phyloP scores from a whole-genome alignment of 768 basidiomycete genomes.

The Infundibulicybe gibba region DNA sequence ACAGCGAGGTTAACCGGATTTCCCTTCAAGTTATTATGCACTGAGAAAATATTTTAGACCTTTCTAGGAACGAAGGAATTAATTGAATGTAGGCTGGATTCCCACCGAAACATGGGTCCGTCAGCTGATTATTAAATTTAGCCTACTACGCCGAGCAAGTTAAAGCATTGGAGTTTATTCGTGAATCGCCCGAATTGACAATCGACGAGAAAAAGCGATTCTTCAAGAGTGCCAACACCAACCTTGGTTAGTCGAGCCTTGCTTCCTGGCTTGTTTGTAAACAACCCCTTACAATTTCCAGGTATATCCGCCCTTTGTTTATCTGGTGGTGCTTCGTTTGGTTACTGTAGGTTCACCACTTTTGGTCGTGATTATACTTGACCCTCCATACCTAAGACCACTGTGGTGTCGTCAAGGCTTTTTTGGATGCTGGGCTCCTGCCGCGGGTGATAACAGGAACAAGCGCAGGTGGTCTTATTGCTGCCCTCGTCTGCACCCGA shows the following conservation, averaged over 20 bases:
- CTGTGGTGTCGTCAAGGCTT: constrained; percentile 88
- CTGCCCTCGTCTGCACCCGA: constrained; percentile 76
- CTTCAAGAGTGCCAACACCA: constrained; percentile 85
- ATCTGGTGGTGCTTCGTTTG: constrained; percentile 94
- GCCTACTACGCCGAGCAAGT: constrained; percentile 83
- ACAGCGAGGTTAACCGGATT: constrained; percentile 76
- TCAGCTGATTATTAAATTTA: constrained; percentile 23
- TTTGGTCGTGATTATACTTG: not conserved
- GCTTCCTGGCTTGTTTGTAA: not conserved
- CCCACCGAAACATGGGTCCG: not conserved
- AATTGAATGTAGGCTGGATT: constrained; percentile 64
- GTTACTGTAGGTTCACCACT: constrained; percentile 66
- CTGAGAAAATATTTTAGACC: constrained; percentile 47
- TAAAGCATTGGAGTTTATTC: constrained; percentile 69
- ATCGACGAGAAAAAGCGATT: constrained; percentile 90
- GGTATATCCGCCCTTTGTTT: constrained; percentile 86
- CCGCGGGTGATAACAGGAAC: constrained; percentile 95
- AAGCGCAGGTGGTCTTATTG: constrained; percentile 84
- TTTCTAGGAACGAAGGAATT: constrained; percentile 89
- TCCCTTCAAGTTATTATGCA: constrained; percentile 4
- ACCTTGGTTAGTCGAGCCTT: constrained; percentile 54
- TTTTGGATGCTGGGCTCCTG: constrained; percentile 80
- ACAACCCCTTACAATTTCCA: constrained; percentile 10
- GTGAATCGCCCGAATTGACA: constrained; percentile 67
- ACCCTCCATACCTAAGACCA: constrained; percentile 50